A percentile compares a stretch with the other conserved stretches of the same genome.
These are phyloP conservation scores for Eimeria necatrix DNA, from an alignment of 169 alveolate species.

Conservation along the genomic window DNA sequence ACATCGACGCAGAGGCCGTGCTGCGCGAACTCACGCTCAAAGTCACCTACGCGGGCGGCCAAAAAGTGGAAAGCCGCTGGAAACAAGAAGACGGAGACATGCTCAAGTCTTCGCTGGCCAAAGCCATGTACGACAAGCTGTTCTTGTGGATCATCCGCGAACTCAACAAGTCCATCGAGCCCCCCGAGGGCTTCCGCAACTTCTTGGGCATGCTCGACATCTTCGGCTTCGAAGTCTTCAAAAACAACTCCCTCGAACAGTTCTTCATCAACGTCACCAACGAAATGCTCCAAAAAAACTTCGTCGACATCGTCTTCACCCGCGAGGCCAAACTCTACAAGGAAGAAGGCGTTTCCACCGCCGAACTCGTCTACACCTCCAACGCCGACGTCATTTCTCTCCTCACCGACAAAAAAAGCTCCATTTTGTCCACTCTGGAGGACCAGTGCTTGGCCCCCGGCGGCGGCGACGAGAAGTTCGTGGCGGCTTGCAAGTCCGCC, in stretches of 20 bases:
- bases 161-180: slow-evolving; percentile 96
- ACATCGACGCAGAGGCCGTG: slow-evolving; percentile 87
- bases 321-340: slow-evolving; percentile 80
- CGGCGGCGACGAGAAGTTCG: slow-evolving; percentile 93
- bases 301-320: slow-evolving; percentile 88
- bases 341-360: slow-evolving; percentile 80
- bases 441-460: slow-evolving; percentile 96
- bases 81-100: slow-evolving; percentile 92
- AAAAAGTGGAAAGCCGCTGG: slow-evolving; percentile 92
- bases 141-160: slow-evolving; percentile 97
- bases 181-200: slow-evolving; percentile 90
- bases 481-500: slow-evolving; percentile 84
- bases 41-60: slow-evolving; percentile 91
- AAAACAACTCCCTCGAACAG: slow-evolving; percentile 98
- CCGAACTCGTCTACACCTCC: slow-evolving; percentile 80
- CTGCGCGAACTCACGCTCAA: slow-evolving; percentile 89
- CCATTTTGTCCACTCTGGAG: slow-evolving; percentile 91
- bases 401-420: slow-evolving; percentile 85
- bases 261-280: slow-evolving; percentile 98
- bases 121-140: slow-evolving; percentile 97
- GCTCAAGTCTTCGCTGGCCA: slow-evolving; percentile 94
- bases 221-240: slow-evolving; percentile 98
- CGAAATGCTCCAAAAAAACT: slow-evolving; percentile 97
- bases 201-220: slow-evolving; percentile 96
- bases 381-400: slow-evolving; percentile 79